Evolutionary conservation across 345 rosid species (phyloP).

Genomic region (Eucalyptus dawsonii): DNA sequence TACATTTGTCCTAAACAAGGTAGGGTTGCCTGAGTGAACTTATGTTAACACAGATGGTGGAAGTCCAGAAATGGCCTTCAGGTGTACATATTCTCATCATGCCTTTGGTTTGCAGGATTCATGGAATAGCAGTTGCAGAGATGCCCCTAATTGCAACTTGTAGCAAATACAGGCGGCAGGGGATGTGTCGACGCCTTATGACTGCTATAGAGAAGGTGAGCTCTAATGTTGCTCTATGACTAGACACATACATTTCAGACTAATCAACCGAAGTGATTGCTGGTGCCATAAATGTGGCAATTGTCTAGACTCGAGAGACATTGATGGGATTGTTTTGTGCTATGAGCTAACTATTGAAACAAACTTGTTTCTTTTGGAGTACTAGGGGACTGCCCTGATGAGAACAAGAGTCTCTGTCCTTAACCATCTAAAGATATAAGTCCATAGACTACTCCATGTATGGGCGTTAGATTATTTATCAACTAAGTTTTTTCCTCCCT

Average conservation of each 20-base stretch:
- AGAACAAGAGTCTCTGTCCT: neutral
- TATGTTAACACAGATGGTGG: neutral
- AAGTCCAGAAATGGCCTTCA: neutral
- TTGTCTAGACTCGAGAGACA: neutral
- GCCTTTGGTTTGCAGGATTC: slow-evolving; percentile 33
- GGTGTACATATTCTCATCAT: neutral
- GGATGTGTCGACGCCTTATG: slow-evolving; percentile 81
- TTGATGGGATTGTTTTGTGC: neutral
- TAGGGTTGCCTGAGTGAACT: neutral
- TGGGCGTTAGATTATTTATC: neutral
- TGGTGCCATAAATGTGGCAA: neutral
- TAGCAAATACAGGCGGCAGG: slow-evolving; percentile 76
- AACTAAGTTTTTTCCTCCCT: neutral
- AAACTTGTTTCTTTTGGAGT: neutral
- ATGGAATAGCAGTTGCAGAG: slow-evolving; percentile 80
- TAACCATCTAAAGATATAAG: neutral
- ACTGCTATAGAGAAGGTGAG: slow-evolving; percentile 78
- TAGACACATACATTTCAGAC: neutral
- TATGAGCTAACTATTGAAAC: neutral
- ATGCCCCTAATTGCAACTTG: slow-evolving; percentile 98
- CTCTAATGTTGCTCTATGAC: neutral
- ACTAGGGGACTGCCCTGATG: neutral
- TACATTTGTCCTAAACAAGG: neutral
- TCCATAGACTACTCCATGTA: neutral
- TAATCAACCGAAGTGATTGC: neutral